phyloP scores from a whole-genome alignment of 352 stramenopile species.

The Phytophthora quininea region DNA sequence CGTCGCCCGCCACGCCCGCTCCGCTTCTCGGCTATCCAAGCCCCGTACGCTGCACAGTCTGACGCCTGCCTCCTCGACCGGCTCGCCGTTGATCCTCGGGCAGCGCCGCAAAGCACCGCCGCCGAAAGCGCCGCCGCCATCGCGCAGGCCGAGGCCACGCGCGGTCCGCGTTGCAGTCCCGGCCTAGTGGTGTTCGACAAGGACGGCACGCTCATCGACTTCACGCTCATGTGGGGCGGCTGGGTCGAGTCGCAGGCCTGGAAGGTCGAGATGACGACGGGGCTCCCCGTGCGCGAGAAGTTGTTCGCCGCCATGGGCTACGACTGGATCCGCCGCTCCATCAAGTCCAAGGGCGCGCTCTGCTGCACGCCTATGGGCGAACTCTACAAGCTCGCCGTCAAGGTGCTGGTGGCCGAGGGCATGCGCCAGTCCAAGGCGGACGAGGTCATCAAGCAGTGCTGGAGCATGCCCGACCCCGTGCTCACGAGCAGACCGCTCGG shows the following conservation, averaged over 20 bases:
- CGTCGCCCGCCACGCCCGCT: slow-evolving; percentile 15
- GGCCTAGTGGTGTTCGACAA: slow-evolving; percentile 90
- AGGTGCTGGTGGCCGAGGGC: slow-evolving; percentile 75
- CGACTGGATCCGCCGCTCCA: slow-evolving; percentile 82
- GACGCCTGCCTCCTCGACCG: slow-evolving; percentile 6
- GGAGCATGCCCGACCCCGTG: slow-evolving; percentile 83
- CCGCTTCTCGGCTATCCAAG: slow-evolving; percentile 6
- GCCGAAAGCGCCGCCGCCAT: slow-evolving; percentile 34
- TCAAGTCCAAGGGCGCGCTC: slow-evolving; percentile 82
- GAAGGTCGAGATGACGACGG: slow-evolving; percentile 86
- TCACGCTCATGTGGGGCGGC: slow-evolving; percentile 90
- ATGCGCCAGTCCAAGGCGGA: slow-evolving; percentile 68
- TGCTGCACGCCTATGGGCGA: slow-evolving; percentile 88
- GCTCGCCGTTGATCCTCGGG: slow-evolving; percentile 2
- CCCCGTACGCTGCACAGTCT: slow-evolving; percentile 14
- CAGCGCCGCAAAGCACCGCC: slow-evolving; percentile 29
- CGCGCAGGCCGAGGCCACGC: slow-evolving; percentile 26
- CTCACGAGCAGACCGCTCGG: slow-evolving; percentile 72
- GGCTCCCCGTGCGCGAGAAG: slow-evolving; percentile 79
- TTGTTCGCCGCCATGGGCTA: slow-evolving; percentile 89
- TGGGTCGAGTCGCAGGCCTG: slow-evolving; percentile 88
- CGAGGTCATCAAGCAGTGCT: slow-evolving; percentile 75
- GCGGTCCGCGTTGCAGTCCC: slow-evolving; percentile 51
- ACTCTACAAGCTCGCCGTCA: slow-evolving; percentile 82
- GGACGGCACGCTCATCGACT: slow-evolving; percentile 91